Evolutionary conservation across 306 rosid genomes (phyloP), one percentile per base, ranked within the genome.

Genomic region (Abrus pulchellus): DNA sequence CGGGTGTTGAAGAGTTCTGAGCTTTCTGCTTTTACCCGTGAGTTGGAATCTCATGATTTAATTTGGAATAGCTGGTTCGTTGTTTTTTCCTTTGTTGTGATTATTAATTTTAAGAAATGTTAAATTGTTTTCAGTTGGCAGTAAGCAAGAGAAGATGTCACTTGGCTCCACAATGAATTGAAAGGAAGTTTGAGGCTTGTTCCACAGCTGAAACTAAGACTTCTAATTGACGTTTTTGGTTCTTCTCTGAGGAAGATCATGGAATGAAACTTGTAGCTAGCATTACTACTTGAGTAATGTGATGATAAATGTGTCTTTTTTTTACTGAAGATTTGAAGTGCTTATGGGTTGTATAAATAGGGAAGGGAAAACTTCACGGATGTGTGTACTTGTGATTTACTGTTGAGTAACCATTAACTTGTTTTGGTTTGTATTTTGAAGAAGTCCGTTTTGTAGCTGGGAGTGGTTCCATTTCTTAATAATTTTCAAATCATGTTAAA

Each of bases 1-100:
- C 91, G 98, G 0, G 98, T 96, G 80, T 82, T 96, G 83, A 96
- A 96, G 91, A 93, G 93, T 83, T 83, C 98, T 40, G 99, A 96
- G 69, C 92, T 96, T 73, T 87, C 98, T 80, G 83, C 93, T 7
- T 85, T 93, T 80, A 86, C 93, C 72, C 86, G 99, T 93, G 85
- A 93, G 99, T 90, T 81, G 36, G 71, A 81, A 77, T 80, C 83
- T 64, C 29, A 43, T 45, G 10, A 10, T 55, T 57, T 80, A 3
- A 45, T 67, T 38, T 11, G 9, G 3, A 50, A 27, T 5, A 1
- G 5, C 54, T 69, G 62, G 10, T 75, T 40, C 41, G 28, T 41
- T 1, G 3, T 55, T 47, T 27, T 1, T 59, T 40, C 4, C 48
- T 30, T 13, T 5, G 43, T 54, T 61, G 52, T 56, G 38, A 47